These are phyloP conservation scores for Gaultheria prostrata DNA, from an alignment of 148 eudicot species.

Conservation along the genomic window DNA sequence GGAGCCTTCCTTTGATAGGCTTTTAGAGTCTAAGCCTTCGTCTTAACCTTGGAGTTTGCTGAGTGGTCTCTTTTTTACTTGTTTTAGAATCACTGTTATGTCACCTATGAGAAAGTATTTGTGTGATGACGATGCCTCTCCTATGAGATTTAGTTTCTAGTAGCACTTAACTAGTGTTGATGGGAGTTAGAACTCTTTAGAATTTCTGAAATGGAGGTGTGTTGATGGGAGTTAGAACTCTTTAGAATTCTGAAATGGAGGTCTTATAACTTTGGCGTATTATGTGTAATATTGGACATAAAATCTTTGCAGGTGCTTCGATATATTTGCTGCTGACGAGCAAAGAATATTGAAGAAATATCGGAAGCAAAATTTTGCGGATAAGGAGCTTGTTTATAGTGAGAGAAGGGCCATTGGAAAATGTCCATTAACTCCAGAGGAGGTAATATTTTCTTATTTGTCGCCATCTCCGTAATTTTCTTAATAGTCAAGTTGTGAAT, in stretches of 20 bases:
- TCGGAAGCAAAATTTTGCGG: conserved; percentile 69
- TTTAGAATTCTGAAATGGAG: not conserved
- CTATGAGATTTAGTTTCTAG: not conserved
- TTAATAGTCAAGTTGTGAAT: not conserved
- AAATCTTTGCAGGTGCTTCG: conserved; percentile 67
- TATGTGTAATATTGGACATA: not conserved
- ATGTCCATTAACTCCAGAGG: conserved; percentile 97
- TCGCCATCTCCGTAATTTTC: not conserved
- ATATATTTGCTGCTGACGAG: conserved; percentile 74
- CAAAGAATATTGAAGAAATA: conserved; percentile 64
- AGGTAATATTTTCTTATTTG: conserved; percentile 42
- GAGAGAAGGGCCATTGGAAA: conserved; percentile 88
- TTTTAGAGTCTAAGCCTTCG: not conserved
- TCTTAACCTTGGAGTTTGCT: not conserved
- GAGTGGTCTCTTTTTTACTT: not conserved
- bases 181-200: not conserved
- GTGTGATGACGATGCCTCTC: not conserved
- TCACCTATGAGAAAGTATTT: not conserved
- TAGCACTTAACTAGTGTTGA: not conserved
- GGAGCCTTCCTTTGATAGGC: not conserved
- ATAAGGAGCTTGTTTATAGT: conserved; percentile 59
- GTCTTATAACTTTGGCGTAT: not conserved
- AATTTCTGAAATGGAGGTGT: not conserved
- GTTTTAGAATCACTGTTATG: not conserved
- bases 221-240: not conserved